These are phyloP conservation scores for Microdochium nivale DNA, from an alignment of 2,329 filamentous ascomycete species.

Conservation along the genomic window DNA sequence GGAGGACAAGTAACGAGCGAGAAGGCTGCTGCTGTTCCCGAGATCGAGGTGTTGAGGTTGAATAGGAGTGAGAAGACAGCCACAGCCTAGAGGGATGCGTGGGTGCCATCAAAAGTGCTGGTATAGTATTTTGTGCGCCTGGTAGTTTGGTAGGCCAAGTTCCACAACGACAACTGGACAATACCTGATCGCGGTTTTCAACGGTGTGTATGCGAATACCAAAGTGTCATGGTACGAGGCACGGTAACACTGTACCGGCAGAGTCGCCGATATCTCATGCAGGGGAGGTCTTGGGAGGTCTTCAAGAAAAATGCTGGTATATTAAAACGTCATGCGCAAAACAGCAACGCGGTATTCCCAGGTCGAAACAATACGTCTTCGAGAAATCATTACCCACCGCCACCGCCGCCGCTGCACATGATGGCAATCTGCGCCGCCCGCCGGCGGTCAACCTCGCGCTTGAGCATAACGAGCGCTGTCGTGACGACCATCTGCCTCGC, in stretches of 20 bases:
- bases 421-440: conserved; percentile 40
- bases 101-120: too few species aligned
- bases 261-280: too few species aligned
- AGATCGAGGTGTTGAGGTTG: conserved; percentile 11
- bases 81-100: conserved; percentile 1
- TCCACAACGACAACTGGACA: too few species aligned
- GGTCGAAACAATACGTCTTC: too few species aligned
- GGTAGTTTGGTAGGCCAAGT: too few species aligned
- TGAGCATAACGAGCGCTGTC: conserved; percentile 53
- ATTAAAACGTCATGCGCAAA: too few species aligned
- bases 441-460: conserved; percentile 55
- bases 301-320: too few species aligned
- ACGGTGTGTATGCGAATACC: background rate
- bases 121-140: too few species aligned
- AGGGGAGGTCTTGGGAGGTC: too few species aligned
- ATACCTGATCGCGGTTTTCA: background rate
- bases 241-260: too few species aligned
- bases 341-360: too few species aligned
- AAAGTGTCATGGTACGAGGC: too few species aligned
- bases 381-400: background rate
- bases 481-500: conserved; percentile 42
- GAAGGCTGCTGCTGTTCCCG: background rate
- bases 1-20: background rate
- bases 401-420: conserved; percentile 19
- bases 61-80: conserved; percentile 14